Base-by-base conservation (phyloP, 441 rosid genomes). In the Populus trichocarpa region DNA sequence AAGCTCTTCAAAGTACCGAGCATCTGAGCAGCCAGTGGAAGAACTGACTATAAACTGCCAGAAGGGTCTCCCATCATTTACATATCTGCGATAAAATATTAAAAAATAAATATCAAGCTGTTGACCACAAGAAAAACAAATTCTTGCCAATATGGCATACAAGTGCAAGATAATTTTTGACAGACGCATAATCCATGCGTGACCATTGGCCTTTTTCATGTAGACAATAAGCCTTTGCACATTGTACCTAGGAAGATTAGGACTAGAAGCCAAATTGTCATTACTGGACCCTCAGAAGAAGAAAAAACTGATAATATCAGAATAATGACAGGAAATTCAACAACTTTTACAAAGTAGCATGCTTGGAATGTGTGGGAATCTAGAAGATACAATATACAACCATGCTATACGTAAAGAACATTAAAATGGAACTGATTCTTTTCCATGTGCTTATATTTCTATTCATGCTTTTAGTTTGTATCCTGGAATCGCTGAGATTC, bases 11-110 rank as follows among this genome's bases (percentile, higher is more conserved):
- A 95, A 95, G 81, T 95, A 95, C 72, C 88, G 93, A 76, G 90
- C 78, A 84, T 93, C 89, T 0, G 99, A 92, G 79, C 99, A 93
- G 72, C 99, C 99, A 9, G 99, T 96, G 50, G 98, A 92, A 74
- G 87, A 92, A 85, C 88, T 93, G 79, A 93, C 99, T 42, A 95
- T 92, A 80, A 78, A 85, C 80, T 92, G 93, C 99, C 99, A 93
- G 84, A 93, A 95, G n/a, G 98, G 98, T 80, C 92, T 92, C 35
- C 95, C 98, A 81, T 95, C 99, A 67, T 93, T 88, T n/a, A 93
- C 99, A 80, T 92, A 93, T 87, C 99, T 93, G 83, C 82, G 84
- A 79, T 53, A 67, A 63, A 40, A 32, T 33, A 18, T 57, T 25
- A 72, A 35, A 35, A 68, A 38, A 73, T 8, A 22, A 40, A 33